phyloP scores from a whole-genome alignment of 768 basidiomycete species.

The Fomitopsis serialis region DNA sequence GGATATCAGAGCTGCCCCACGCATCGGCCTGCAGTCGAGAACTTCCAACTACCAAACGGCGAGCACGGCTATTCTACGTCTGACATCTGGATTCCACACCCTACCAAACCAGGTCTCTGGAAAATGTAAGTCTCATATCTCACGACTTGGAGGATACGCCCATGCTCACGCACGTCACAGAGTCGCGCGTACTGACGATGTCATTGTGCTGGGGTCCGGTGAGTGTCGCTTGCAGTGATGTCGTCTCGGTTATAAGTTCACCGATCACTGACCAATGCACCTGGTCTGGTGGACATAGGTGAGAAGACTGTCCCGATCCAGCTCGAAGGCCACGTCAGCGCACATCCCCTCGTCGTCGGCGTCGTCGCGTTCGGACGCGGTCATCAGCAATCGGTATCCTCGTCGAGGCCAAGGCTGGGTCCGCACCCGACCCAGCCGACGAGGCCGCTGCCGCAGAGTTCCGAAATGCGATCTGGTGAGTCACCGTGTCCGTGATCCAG shows the following conservation, averaged over 20 bases:
- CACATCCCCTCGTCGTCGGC: conserved; percentile 24
- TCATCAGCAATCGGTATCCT: conserved; percentile 32
- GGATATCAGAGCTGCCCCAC: not conserved
- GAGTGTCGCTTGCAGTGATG: not conserved
- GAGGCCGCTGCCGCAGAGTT: conserved; percentile 21
- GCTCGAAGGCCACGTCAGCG: conserved; percentile 22
- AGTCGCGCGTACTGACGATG: conserved; percentile 36
- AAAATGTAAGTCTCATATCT: conserved; percentile 20
- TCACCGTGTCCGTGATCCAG: no score
- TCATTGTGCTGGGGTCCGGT: conserved; percentile 28
- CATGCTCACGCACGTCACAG: conserved; percentile 9
- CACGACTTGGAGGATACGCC: conserved; percentile 19
- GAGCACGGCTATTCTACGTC: conserved; percentile 14
- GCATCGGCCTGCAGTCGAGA: conserved; percentile 3
- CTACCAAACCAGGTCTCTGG: conserved; percentile 13
- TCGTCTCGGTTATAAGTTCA: no score
- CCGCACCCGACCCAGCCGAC: conserved; percentile 25
- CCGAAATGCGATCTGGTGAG: conserved; percentile 30
- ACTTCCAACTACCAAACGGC: conserved; percentile 1
- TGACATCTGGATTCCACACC: conserved; percentile 15
- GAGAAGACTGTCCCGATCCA: conserved; percentile 23
- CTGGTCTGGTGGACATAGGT: conserved; percentile 16
- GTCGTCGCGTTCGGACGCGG: conserved; percentile 37
- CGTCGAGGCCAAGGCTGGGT: conserved; percentile 26
- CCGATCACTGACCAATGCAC: not conserved